Evolutionary conservation across 2,329 filamentous ascomycete genomes (phyloP).

Genomic region (Aspergillus sp.): DNA sequence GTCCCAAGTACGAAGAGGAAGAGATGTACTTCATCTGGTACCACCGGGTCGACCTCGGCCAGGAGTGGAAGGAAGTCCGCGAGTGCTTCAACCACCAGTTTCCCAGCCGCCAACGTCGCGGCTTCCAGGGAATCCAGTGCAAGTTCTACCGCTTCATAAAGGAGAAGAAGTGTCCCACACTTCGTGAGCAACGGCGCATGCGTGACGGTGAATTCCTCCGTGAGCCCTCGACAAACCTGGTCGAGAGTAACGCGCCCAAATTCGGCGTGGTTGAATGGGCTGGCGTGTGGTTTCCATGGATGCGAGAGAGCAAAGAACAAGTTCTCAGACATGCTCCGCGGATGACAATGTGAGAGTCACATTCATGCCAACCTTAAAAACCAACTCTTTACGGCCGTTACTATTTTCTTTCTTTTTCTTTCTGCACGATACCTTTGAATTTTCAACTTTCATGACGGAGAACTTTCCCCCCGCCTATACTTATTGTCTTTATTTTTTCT

Average conservation of each 20-base stretch:
- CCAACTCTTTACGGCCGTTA: too few relatives aligned
- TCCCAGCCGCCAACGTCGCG: constrained; percentile 32
- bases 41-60: constrained; percentile 41
- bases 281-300: constrained; percentile 40
- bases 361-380: too few relatives aligned
- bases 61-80: constrained; percentile 44
- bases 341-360: constrained; percentile 6
- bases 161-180: constrained; percentile 39
- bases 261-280: constrained; percentile 39
- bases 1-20: constrained; percentile 44
- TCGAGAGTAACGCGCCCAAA: constrained; percentile 15
- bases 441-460: too few relatives aligned
- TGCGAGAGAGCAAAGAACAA: constrained; percentile 29
- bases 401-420: too few relatives aligned
- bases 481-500: neutral
- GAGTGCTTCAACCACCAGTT: constrained; percentile 42
- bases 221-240: constrained; percentile 15
- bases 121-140: constrained; percentile 45
- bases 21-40: constrained; percentile 49
- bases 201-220: constrained; percentile 36
- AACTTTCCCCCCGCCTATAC: too few relatives aligned
- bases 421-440: too few relatives aligned
- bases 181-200: constrained; percentile 38
- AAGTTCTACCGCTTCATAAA: constrained; percentile 48
- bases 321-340: constrained; percentile 9